These are phyloP conservation scores for Tilletia indica DNA, from an alignment of 1,284 basidiomycete species.

Conservation along the genomic window DNA sequence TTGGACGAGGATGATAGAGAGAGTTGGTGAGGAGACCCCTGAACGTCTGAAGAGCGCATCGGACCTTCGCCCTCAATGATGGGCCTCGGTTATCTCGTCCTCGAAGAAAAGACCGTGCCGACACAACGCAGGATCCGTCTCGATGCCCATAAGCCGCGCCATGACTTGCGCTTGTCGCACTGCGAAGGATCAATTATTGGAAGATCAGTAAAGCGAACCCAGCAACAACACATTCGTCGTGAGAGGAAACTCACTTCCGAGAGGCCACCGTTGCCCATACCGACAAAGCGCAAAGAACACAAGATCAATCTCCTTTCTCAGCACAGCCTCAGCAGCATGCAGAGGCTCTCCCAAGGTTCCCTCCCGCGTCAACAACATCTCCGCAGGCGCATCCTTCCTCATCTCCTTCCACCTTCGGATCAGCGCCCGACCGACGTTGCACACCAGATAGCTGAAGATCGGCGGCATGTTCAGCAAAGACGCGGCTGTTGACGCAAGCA, in stretches of 20 bases:
- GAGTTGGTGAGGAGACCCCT: background rate
- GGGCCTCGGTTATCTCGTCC: constrained; percentile 12
- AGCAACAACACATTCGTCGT: too few species aligned
- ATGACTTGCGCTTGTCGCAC: constrained; percentile 15
- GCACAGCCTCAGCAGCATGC: constrained; percentile 14
- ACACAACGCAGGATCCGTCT: constrained; percentile 12
- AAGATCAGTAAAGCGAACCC: too few species aligned
- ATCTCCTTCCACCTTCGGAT: constrained; percentile 17
- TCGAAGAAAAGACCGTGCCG: constrained; percentile 13
- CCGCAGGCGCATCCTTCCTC: constrained; percentile 1
- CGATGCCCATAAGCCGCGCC: constrained; percentile 14
- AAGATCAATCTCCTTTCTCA: constrained; percentile 23
- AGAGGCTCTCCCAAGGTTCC: background rate
- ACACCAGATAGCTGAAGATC: constrained; percentile 16
- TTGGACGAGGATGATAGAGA: background rate
- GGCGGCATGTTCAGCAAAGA: constrained; percentile 7
- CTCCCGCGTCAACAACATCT: constrained; percentile 1
- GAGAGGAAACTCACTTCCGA: constrained; percentile 20
- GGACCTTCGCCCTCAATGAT: background rate
- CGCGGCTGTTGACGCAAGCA: background rate
- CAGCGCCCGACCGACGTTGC: constrained; percentile 7
- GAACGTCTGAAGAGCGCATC: too few species aligned
- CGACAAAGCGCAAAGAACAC: constrained; percentile 22
- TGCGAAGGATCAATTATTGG: background rate
- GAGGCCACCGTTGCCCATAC: constrained; percentile 22